Conservation (phyloP, 768 basidiomycete genomes). For the Chlorophyllum brunneum region DNA sequence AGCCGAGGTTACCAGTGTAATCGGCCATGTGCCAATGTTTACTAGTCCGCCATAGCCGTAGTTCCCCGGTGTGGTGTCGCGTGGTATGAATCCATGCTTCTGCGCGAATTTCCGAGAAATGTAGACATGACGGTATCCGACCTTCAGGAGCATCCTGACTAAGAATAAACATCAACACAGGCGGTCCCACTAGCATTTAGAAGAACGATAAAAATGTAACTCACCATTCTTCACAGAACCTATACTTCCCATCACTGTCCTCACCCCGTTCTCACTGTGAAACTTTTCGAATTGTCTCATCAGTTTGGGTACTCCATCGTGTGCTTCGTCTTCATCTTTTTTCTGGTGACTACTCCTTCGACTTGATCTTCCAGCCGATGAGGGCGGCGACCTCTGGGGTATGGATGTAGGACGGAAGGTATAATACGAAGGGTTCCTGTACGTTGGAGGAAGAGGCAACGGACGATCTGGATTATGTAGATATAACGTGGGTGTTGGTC, state of each 20-base stretch:
- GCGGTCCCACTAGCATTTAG: not conserved
- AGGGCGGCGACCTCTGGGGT: constrained; percentile 19
- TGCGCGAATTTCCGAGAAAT: constrained; percentile 92
- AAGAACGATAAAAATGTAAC: constrained; percentile 20
- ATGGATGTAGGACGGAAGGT: constrained; percentile 49
- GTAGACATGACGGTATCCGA: constrained; percentile 91
- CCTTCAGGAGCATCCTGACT: constrained; percentile 93
- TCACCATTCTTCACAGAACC: constrained; percentile 86
- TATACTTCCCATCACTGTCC: constrained; percentile 88
- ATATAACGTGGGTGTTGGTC: constrained; percentile 50
- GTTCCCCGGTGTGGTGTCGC: constrained; percentile 81
- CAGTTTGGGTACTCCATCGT: constrained; percentile 54
- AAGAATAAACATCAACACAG: not conserved
- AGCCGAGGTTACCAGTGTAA: constrained; percentile 56
- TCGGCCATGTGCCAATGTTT: constrained; percentile 83
- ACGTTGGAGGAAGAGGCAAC: constrained; percentile 58
- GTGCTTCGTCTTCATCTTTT: constrained; percentile 22
- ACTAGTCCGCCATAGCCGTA: constrained; percentile 93
- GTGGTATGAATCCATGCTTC: constrained; percentile 82
- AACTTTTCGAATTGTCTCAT: constrained; percentile 82
- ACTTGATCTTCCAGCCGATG: constrained; percentile 22
- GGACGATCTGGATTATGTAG: constrained; percentile 57
- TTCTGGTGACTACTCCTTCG: constrained; percentile 29
- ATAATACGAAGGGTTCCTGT: constrained; percentile 71
- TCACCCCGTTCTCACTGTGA: constrained; percentile 87